Percentiles rank a stretch among this genome's conserved stretches.
Conservation (phyloP, 441 rosid genomes). For the Flueggea neowawraea region DNA sequence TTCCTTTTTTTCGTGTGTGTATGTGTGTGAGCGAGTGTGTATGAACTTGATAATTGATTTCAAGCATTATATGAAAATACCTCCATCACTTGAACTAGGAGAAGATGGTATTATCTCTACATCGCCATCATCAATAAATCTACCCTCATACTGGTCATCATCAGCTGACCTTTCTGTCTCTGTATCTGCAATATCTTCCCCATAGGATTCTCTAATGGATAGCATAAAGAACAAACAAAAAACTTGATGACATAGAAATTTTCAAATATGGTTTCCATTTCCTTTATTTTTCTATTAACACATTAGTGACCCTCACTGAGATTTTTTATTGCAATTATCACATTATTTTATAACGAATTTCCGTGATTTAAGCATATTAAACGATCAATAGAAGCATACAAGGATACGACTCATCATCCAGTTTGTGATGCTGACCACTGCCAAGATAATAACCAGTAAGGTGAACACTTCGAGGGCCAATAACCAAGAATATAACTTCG, state of each 20-base stretch:
- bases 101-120: conserved; percentile 23
- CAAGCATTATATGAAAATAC: conserved; percentile 21
- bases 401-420: conserved; percentile 70
- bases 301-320: background rate
- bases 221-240: conserved; percentile 25
- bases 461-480: conserved; percentile 73
- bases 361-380: background rate
- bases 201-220: conserved; percentile 58
- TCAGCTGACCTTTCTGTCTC: conserved; percentile 52
- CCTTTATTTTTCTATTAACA: background rate
- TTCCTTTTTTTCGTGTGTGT: too few relatives aligned
- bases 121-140: conserved; percentile 69
- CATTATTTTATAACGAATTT: too few relatives aligned
- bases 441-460: conserved; percentile 64
- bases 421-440: conserved; percentile 7
- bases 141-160: conserved; percentile 62
- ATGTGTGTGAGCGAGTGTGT: too few relatives aligned
- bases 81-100: conserved; percentile 26
- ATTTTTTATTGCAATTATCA: background rate
- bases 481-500: conserved; percentile 67
- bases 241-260: background rate
- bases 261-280: too few relatives aligned
- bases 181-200: conserved; percentile 71
- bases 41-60: too few relatives aligned
- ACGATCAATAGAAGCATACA: background rate